Evolutionary conservation across 2,329 filamentous ascomycete species (phyloP), one percentile per base, ranked within the genome.

Genomic region (Penicillium sp.): DNA sequence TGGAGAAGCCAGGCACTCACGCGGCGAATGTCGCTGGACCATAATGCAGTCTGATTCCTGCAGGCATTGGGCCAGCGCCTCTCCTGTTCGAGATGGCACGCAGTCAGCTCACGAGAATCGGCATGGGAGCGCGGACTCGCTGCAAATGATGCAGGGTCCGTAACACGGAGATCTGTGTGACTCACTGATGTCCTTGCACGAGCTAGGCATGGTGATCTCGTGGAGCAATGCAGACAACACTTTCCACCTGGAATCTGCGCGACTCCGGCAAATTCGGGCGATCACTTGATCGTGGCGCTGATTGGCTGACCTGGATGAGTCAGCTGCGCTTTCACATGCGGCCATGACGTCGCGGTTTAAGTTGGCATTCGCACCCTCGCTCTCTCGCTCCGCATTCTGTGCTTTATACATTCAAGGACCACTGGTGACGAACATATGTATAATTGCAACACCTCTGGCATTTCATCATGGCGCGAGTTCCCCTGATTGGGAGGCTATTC

Each of bases 41-140:
- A 97, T 89, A 59, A 98, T 86, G 70, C 93, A 98, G 68, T 97
- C 91, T 59, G 87, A 94, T 68, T 94, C 82, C 67, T 96, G 90
- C 52, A 98, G 87, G 72, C 93, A 98, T 74, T 87, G 78, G 48
- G 93, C 93, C 60, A 98, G 81, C 14, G 93, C 93, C 48, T 86
- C 84, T 70, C 91, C 91, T 97, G 65, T 48, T n/a, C 35, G 34
- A 27, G 28, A 21, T 21, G 11, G 10, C 31, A 30, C 36, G 17
- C 45, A 33, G 38, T 60, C 49, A 58, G 53, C 44, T 39, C 47
- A 36, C 6, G 4, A 16, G 15, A 6, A 9, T 6, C 5, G 3
- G 4, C 18, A 29, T 9, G 25, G 14, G 19, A 13, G 15, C 5
- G 5, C 5, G 25, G 11, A 7, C 8, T 13, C 3, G 13, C 2